Evolutionary conservation across 2,329 filamentous ascomycete genomes (phyloP), one percentile per base, ranked within the genome.

Genomic region (Macroventuria anomochaeta): DNA sequence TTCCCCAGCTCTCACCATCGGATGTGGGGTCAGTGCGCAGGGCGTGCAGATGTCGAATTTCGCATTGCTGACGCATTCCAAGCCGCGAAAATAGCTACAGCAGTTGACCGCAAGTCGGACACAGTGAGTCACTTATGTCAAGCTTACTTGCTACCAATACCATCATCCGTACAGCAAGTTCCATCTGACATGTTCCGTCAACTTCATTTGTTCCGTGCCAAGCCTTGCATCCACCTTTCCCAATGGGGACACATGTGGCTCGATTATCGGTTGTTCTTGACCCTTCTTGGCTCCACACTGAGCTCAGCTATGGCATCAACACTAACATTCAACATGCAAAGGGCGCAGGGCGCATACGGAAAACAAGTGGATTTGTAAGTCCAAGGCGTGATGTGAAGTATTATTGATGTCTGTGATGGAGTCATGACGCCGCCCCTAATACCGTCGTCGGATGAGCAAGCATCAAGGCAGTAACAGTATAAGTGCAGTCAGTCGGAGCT

Each of bases 281-380:
- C 18, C 6, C 38, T 25, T 3, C 31, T 43, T 50, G 32, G 46
- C 25, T 50, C 2, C 6, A 7, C 7, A 2, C 3, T 12, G 10
- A 25, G 21, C 18, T 49, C 15, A 37, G 38, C 23, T 23, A 50
- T 43, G 31, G 39, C 38, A 32, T 26, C 20, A 41, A 15, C 21
- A 34, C 29, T 40, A 21, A n/a, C 4, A 34, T 17, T 28, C 23
- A 25, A 38, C 47, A 51, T 20, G 40, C 28, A 20, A 5, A 51
- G 20, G 47, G 47, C 47, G 47, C 26, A 47, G 44, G 44, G 44
- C 44, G 44, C 33, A 13, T 29, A 29, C 32, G 25, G 32, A 25
- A 12, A 5, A 39, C n/a, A 39, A 38, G 26, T 13, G 18, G 11
- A 18, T 34, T 36, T 21, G 32, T 31, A 36, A 41, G 21, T n/a